Evolutionary conservation across 495 filamentous ascomycete genomes (phyloP), one percentile per base, ranked within the genome.

Genomic region (Xylaria bambusicola): DNA sequence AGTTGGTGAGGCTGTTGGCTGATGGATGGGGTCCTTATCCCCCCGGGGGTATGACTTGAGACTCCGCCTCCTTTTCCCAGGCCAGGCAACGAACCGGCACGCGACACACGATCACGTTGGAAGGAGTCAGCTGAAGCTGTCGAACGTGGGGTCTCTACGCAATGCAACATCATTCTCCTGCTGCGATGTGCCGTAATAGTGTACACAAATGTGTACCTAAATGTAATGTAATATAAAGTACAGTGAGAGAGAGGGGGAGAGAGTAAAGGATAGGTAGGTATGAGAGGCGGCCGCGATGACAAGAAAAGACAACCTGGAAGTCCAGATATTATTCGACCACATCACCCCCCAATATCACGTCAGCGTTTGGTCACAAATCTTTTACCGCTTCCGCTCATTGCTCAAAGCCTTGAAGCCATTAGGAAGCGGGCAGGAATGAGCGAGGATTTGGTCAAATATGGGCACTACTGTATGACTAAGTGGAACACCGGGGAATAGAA

Each of bases 41-140:
- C 29, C 29, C 29, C 29, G 5, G 5, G 29, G 27, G 36, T 40
- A 29, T 42, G 48, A 52, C 49, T 17, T 13, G 36, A 31, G 27
- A 23, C 38, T n/a, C 41, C 49, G 41, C 57, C 40, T 53, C 56
- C 24, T 41, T 58, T 12, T n/a, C n/a, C n/a, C n/a, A n/a, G n/a
- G 46, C 38, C 49, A 53, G 49, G 49, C 57, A 20, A 60, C 57
- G 40, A 60, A 53, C 57, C 57, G 53, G 49, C 27, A 60, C 41
- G 38, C 57, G 49, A 60, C 57, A 60, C 57, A 59, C 48, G 41
- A 53, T 51, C 27, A 46, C 38, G 48, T 38, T 27, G 42, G 17
- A 23, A 35, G 45, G 50, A 10, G 45, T 52, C 48, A 59, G 56
- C 56, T 59, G 56, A 59, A 59, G 40, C 33, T 13, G 46, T 41